Evolutionary conservation across 1,139 yeast species (phyloP).

Genomic region (Protomyces inouyei): DNA sequence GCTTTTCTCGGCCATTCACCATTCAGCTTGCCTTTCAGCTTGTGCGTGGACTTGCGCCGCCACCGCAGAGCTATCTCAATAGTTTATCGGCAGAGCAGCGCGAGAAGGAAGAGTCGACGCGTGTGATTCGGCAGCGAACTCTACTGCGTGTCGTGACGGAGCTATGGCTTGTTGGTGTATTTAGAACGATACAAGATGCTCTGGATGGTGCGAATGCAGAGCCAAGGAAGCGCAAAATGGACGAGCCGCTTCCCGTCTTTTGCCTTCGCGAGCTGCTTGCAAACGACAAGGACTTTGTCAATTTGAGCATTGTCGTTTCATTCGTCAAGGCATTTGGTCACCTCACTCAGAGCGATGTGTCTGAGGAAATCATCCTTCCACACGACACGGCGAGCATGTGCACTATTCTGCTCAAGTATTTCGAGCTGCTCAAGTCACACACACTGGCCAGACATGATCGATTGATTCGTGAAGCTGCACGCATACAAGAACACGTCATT

Average conservation of each 20-base stretch:
- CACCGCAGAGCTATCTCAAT: slow-evolving; percentile 39
- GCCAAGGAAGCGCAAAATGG: slow-evolving; percentile 9
- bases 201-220: slow-evolving; percentile 25
- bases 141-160: slow-evolving; percentile 58
- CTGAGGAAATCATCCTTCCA: not conserved
- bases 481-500: slow-evolving; percentile 5
- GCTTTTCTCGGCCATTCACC: slow-evolving; percentile 46
- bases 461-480: slow-evolving; percentile 34
- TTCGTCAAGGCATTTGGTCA: slow-evolving; percentile 48
- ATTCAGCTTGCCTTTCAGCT: slow-evolving; percentile 48
- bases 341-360: not conserved
- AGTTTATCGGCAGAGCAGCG: slow-evolving; percentile 38
- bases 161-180: slow-evolving; percentile 57
- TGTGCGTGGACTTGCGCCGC: slow-evolving; percentile 48
- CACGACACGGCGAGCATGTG: slow-evolving; percentile 29
- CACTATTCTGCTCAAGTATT: slow-evolving; percentile 42
- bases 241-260: slow-evolving; percentile 39
- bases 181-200: slow-evolving; percentile 45
- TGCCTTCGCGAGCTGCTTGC: slow-evolving; percentile 36
- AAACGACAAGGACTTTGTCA: slow-evolving; percentile 34
- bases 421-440: slow-evolving; percentile 46
- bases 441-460: slow-evolving; percentile 42
- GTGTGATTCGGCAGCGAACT: slow-evolving; percentile 45
- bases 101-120: slow-evolving; percentile 47
- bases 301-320: slow-evolving; percentile 45